A percentile compares a stretch with the other conserved stretches of the same genome.
Conservation (phyloP, 495 filamentous ascomycete genomes). For the Chaetomium fimeti region DNA sequence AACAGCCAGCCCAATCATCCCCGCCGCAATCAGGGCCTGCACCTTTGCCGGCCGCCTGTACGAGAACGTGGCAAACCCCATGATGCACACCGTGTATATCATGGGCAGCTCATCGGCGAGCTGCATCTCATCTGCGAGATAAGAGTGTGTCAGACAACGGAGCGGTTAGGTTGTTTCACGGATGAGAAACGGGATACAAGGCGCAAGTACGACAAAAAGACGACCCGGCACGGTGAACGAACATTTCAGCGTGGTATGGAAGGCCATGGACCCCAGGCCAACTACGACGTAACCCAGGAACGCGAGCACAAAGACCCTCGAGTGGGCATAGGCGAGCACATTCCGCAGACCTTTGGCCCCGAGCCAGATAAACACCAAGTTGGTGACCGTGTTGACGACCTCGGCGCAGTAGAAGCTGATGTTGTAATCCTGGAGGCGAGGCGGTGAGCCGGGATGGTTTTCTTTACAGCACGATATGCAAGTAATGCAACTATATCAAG, state of each 20-base stretch:
- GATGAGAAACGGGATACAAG: not conserved
- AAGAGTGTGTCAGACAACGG: constrained; percentile 19
- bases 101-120: constrained; percentile 94
- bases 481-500: not conserved
- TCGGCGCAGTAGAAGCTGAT: constrained; percentile 51
- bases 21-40: constrained; percentile 57
- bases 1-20: constrained; percentile 61
- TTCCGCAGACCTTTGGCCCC: constrained; percentile 69
- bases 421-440: constrained; percentile 45
- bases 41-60: constrained; percentile 60
- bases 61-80: constrained; percentile 77
- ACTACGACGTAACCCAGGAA: constrained; percentile 77
- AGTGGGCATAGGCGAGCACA: constrained; percentile 67
- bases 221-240: constrained; percentile 29
- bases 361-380: constrained; percentile 72
- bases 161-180: not conserved
- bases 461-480: not conserved
- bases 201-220: not conserved
- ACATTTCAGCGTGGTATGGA: constrained; percentile 83
- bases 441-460: constrained; percentile 4
- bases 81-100: constrained; percentile 97
- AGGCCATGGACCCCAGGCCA: constrained; percentile 75
- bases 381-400: constrained; percentile 65
- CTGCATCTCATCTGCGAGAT: constrained; percentile 83
- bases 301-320: constrained; percentile 67